Evolutionary conservation across 805 yeast species (phyloP).

Genomic region (Tetrapisispora nanseiensis): DNA sequence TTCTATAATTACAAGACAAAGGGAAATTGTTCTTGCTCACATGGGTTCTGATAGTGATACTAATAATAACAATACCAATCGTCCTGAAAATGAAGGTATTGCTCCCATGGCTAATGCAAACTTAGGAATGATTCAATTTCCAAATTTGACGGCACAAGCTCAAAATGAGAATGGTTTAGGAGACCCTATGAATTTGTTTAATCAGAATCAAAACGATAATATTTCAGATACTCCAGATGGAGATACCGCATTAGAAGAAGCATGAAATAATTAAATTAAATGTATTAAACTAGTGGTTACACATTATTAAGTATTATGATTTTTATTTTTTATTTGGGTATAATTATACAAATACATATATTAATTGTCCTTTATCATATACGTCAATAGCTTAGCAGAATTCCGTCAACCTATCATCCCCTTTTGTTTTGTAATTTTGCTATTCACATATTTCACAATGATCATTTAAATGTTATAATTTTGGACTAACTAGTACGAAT

Average conservation of each 20-base stretch:
- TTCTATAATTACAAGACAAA: conserved; percentile 25
- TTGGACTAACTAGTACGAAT: too few relatives aligned
- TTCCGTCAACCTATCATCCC: background rate
- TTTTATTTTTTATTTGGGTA: background rate
- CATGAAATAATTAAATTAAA: background rate
- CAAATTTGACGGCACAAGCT: conserved; percentile 2
- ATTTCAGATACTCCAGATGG: conserved; percentile 24
- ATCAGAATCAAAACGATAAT: conserved; percentile 11
- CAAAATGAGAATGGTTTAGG: conserved; percentile 1
- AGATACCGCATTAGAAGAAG: conserved; percentile 12
- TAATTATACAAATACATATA: background rate
- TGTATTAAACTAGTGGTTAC: background rate
- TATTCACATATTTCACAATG: too few relatives aligned
- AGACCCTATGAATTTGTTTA: conserved; percentile 6
- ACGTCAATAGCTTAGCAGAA: background rate
- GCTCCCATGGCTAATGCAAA: conserved; percentile 18
- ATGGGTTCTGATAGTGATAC: conserved; percentile 15
- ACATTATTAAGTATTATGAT: background rate
- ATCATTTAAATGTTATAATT: too few relatives aligned
- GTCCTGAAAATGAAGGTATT: conserved; percentile 9
- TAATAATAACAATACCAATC: conserved; percentile 4
- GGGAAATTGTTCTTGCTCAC: conserved; percentile 24
- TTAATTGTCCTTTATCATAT: background rate
- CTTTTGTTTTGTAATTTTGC: background rate
- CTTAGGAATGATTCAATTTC: conserved; percentile 21